Base-by-base conservation (phyloP, 164 flowering plant genomes). In the Santalum album region DNA sequence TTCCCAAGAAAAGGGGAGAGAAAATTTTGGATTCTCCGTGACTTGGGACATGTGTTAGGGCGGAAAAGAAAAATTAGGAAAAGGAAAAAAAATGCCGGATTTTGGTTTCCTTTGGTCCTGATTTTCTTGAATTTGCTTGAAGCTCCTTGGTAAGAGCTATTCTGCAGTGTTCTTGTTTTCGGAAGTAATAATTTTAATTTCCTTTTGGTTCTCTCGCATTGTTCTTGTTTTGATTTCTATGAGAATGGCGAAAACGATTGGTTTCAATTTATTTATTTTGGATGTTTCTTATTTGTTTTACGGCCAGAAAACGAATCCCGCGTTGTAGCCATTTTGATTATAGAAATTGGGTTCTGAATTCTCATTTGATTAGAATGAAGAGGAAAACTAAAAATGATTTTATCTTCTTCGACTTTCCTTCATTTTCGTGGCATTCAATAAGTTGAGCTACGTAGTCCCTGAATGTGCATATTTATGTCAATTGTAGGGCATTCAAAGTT, bases 1-100 rank as follows among this genome's bases (percentile, higher is more conserved):
- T 59, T 49, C 45, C 54, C 51, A n/a, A 20, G 21, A 56, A 63
- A 45, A 63, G 2, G 48, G n/a, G 9, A 18, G 19, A 49, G 58
- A 40, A 40, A 40, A 11, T 54, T 25, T 55, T 60, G 34, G 64
- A 43, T 42, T 42, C 21, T 42, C 10, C 3, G 45, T 46, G 34
- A 52, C n/a, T 55, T 61, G 65, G 54, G 35, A 40, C 23, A 49
- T n/a, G 25, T 43, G 55, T 3, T 21, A 27, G 47, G 7, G 18
- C 16, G 53, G 17, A 19, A 22, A 25, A 7, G 22, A 24, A 32
- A n/a, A n/a, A n/a, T 21, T 3, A 3, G 38, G n/a, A 53, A n/a
- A 15, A 45, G 16, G 9, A 54, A 12, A 25, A 14, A 45, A 22
- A 45, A 21, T 20, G 11, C 2, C 21, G 12, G 12, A 3, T 6